Evolutionary conservation across 2,329 filamentous ascomycete genomes (phyloP), one percentile per base, ranked within the genome.

Genomic region (Verticillium alfalfae): DNA sequence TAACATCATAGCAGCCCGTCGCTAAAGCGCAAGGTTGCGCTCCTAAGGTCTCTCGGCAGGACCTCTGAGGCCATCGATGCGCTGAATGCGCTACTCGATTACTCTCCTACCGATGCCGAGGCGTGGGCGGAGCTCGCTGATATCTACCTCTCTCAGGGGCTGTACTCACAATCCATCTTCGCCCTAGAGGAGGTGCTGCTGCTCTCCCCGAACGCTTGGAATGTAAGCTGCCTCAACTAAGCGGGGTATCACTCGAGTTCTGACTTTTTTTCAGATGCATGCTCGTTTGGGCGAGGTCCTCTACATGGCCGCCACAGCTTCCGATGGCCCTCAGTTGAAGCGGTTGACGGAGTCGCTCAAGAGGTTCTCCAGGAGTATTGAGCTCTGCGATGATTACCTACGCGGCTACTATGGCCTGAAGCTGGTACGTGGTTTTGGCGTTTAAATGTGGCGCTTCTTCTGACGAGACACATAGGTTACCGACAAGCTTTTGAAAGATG

Each of bases 331-430:
- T 34, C 70, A 77, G 2, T 75, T 79, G 54, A 83, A 82, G 71
- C 79, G 85, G 68, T 78, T 95, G 60, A 80, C 84, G 54, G 90
- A 93, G 71, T 88, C 92, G 5, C 75, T 97, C 60, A 91, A 92
- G 71, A 87, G 93, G 66, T 98, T 96, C 76, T 91, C 90, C 72
- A 86, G 95, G 69, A 95, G 93, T 70, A 86, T 98, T 66, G 95
- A 99, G 77, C 84, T 99, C 59, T 98, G 95, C 71, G 91, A 97
- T 68, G 88, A 93, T 72, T 98, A 97, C 72, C 76, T 98, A 64
- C 87, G 95, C 64, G 95, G 93, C 1, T 96, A 93, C 73, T 98
- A 97, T 75, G 95, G 95, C 7, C 79, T 99, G 63, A 95, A 94
- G 73, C 74, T 93, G 75, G 89, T 93, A 75, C 70, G 84, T 70